Evolutionary conservation across 306 rosid species (phyloP).

Genomic region (Inga laurina): DNA sequence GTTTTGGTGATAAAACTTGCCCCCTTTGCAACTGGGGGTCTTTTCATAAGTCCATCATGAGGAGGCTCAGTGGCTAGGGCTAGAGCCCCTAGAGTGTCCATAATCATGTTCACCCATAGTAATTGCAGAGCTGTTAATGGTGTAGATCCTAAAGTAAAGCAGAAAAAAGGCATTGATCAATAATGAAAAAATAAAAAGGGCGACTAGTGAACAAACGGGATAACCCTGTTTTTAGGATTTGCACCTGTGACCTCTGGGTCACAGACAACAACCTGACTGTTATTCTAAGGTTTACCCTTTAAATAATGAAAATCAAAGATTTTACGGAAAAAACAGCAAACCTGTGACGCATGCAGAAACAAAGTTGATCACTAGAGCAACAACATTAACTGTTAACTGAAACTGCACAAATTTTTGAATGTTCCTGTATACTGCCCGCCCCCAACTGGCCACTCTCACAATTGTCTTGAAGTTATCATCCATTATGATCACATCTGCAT

Average conservation of each 20-base stretch:
- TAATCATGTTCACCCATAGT: slow-evolving; percentile 98
- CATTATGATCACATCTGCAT: slow-evolving; percentile 87
- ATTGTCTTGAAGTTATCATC: slow-evolving; percentile 88
- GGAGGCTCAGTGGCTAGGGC: slow-evolving; percentile 99
- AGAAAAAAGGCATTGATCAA: not conserved
- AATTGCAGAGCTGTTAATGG: slow-evolving; percentile 95
- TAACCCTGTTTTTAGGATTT: too few species aligned
- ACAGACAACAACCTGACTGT: too few species aligned
- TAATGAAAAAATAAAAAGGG: too few species aligned
- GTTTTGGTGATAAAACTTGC: slow-evolving; percentile 74
- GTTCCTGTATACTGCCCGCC: slow-evolving; percentile 92
- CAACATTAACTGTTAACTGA: slow-evolving; percentile 90
- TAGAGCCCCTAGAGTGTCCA: slow-evolving; percentile 98
- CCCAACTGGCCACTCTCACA: slow-evolving; percentile 89
- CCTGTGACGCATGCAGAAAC: slow-evolving; percentile 92
- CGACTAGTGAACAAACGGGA: too few species aligned
- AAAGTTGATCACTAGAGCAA: slow-evolving; percentile 84
- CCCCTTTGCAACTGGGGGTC: slow-evolving; percentile 72
- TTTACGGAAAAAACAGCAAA: slow-evolving; percentile 36
- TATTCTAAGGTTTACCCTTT: too few species aligned
- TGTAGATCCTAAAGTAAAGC: slow-evolving; percentile 71
- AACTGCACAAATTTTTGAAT: slow-evolving; percentile 97
- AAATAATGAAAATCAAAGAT: not conserved
- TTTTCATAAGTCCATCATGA: slow-evolving; percentile 68
- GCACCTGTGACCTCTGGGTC: too few species aligned